These are phyloP conservation scores for Kuraishia hungarica DNA, from an alignment of 805 yeast species.

Conservation along the genomic window DNA sequence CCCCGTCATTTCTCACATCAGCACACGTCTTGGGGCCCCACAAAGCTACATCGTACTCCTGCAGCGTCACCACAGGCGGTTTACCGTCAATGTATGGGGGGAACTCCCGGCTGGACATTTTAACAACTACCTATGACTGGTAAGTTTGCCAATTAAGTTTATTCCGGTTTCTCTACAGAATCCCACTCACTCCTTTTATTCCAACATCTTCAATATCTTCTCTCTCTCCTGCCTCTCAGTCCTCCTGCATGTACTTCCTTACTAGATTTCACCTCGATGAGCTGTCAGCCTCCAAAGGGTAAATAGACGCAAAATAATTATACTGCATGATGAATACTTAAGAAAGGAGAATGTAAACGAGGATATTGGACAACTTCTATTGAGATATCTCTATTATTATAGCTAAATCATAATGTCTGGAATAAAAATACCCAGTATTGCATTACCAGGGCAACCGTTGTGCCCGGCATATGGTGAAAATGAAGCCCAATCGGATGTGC, in stretches of 20 bases:
- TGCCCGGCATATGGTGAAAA: constrained; percentile 42
- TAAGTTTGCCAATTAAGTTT: no score
- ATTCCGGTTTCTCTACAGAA: no score
- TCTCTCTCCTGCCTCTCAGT: no score
- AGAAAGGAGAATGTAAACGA: background rate
- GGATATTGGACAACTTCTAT: background rate
- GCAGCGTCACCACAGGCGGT: constrained; percentile 37
- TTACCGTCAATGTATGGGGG: constrained; percentile 35
- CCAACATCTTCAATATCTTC: no score
- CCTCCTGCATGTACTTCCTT: no score
- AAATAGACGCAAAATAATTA: background rate
- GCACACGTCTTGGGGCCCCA: constrained; percentile 47
- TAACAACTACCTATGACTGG: no score
- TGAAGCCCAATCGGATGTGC: constrained; percentile 20
- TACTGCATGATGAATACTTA: background rate
- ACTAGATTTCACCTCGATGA: background rate
- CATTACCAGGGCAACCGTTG: constrained; percentile 77
- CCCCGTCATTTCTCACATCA: constrained; percentile 23
- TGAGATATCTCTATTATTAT: background rate
- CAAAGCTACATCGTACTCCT: constrained; percentile 39
- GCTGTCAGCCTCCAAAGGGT: background rate
- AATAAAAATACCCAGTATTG: constrained; percentile 31
- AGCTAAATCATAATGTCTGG: background rate
- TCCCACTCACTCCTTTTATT: no score
- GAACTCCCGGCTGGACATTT: constrained; percentile 15